Evolutionary conservation across 1,139 yeast genomes (phyloP).

Genomic region (Wickerhamomyces sp.): DNA sequence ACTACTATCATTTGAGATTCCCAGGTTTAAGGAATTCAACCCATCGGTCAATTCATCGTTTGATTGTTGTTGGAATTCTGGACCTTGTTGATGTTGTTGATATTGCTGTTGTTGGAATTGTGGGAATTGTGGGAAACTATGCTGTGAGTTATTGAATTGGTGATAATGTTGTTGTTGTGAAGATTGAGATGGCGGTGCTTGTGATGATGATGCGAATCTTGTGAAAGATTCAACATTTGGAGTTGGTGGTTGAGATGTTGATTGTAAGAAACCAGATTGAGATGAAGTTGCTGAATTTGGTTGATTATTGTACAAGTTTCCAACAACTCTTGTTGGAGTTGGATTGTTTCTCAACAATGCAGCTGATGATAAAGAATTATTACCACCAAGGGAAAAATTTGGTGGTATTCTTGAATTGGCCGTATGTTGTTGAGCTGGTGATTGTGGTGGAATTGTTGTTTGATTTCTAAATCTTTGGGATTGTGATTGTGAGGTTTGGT

Average conservation of each 20-base stretch:
- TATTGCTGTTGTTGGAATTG: background rate
- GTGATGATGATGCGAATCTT: conserved; percentile 17
- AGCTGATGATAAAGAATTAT: conserved; percentile 19
- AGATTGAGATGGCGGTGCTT: background rate
- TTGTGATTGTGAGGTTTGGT: conserved; percentile 7
- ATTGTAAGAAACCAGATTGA: background rate
- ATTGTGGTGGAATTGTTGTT: conserved; percentile 11
- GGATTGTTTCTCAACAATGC: conserved; percentile 25
- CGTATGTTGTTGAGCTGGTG: conserved; percentile 14
- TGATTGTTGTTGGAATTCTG: background rate
- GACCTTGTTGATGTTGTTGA: conserved; percentile 1
- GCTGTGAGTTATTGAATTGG: too few species aligned
- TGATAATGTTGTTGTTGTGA: conserved; percentile 6
- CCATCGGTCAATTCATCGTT: conserved; percentile 20
- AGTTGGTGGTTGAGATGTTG: conserved; percentile 26
- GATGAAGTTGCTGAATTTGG: conserved; percentile 6
- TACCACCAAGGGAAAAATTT: conserved; percentile 23
- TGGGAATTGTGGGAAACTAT: background rate
- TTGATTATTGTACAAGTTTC: conserved; percentile 13
- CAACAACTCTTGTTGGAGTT: conserved; percentile 22
- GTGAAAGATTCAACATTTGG: conserved; percentile 25
- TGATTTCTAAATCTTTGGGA: conserved; percentile 14
- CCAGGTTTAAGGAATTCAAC: conserved; percentile 19
- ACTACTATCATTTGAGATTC: conserved; percentile 19
- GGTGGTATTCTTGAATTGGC: conserved; percentile 21